Evolutionary conservation across 2,329 filamentous ascomycete species (phyloP), one percentile per base, ranked within the genome.

Genomic region (Sclerotiophoma versabilis): DNA sequence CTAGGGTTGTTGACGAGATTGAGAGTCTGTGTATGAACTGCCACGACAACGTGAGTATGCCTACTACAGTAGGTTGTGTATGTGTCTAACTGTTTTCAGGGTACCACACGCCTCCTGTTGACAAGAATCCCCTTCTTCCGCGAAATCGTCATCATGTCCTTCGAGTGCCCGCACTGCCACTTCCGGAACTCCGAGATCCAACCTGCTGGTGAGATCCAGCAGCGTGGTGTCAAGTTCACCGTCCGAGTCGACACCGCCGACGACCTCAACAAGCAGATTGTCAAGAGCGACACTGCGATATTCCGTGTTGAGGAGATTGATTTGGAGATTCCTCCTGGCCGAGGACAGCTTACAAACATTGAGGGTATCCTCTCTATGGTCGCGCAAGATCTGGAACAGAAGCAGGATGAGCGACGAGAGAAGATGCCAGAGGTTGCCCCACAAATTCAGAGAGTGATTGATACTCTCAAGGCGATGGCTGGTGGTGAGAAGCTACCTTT

Each of bases 61-160:
- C 20, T 10, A 2, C 14, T 14, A 4, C 3, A 20, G 26, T 46
- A 41, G 52, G 62, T 51, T 37, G 32, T 10, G 22, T 20, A 33
- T 36, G 37, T 17, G 50, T 23, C 63, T 70, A 43, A 73, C 19
- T 26, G 23, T 26, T n/a, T 17, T 2, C 57, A 96, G 90, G 95
- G 95, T 68, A 85, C 81, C 1, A 99, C 95, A 12, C 85, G 89
- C 54, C 84, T 99, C 19, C 86, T 99, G 36, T 86, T 99, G 49
- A 96, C 96, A 14, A 87, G 87, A 62, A 97, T 99, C 50, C 95
- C 95, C 14, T 98, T 92, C 83, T 99, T 99, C 82, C 92, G 92
- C 79, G 93, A 99, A 76, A 88, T 99, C 60, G 92, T 99, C 69
- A 86, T 99, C 76, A 96, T 97, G 88, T 98, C 93, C 59, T 99